Percentiles rank a stretch among this genome's conserved stretches.
Evolutionary conservation across 768 basidiomycete species (phyloP).

Genomic region (Tricholoma sp.): DNA sequence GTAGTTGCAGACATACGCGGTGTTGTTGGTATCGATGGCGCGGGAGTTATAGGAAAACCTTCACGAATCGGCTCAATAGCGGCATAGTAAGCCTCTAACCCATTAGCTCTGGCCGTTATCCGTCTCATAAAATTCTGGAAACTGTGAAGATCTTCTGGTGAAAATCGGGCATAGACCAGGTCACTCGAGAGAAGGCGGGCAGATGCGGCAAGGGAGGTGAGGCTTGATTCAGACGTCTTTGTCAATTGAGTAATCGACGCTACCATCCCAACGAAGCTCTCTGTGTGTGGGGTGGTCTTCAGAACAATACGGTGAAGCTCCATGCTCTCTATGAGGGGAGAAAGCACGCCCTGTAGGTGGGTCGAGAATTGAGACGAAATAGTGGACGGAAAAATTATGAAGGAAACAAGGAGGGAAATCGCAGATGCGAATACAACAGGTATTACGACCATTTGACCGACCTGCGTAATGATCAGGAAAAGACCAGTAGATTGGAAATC

Average conservation of each 20-base stretch:
- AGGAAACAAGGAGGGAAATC: constrained; percentile 45
- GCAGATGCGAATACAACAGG: constrained; percentile 43
- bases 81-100: constrained; percentile 56
- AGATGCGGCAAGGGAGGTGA: constrained; percentile 49
- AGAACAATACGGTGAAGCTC: constrained; percentile 44
- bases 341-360: constrained; percentile 42
- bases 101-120: constrained; percentile 54
- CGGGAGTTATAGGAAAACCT: constrained; percentile 48
- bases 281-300: constrained; percentile 33
- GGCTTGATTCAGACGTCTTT: constrained; percentile 39
- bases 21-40: constrained; percentile 19
- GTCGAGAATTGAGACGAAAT: constrained; percentile 55
- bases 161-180: constrained; percentile 54
- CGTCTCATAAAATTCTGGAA: constrained; percentile 47
- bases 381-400: constrained; percentile 58
- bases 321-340: constrained; percentile 42
- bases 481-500: background rate
- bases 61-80: constrained; percentile 62
- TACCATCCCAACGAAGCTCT: constrained; percentile 29
- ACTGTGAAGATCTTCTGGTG: constrained; percentile 47
- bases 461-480: constrained; percentile 18
- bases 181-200: constrained; percentile 53
- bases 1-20: constrained; percentile 7
- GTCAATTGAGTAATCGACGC: constrained; percentile 25
- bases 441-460: constrained; percentile 48